Percentiles rank a stretch among this genome's conserved stretches.
phyloP scores from a whole-genome alignment of 192 early-diverging fungal species.

The Dissophora globulifera region DNA sequence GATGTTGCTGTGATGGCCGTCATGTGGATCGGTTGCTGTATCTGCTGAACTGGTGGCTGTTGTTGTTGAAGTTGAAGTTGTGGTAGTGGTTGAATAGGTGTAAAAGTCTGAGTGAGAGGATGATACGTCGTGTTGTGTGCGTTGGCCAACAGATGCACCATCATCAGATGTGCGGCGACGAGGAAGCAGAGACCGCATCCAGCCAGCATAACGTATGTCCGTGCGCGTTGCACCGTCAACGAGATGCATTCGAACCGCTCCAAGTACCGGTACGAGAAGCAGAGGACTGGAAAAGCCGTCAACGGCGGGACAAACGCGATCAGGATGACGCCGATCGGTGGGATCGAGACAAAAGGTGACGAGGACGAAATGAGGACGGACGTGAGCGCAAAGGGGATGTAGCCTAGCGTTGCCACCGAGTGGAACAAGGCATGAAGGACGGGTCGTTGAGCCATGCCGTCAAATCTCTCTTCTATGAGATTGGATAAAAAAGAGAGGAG shows the following conservation, averaged over 20 bases:
- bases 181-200: slow-evolving; percentile 36
- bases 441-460: slow-evolving; percentile 16
- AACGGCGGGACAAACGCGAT: slow-evolving; percentile 42
- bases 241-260: slow-evolving; percentile 34
- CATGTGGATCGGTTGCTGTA: too few species aligned
- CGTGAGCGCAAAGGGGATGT: slow-evolving; percentile 41
- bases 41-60: background rate
- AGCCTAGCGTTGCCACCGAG: slow-evolving; percentile 40
- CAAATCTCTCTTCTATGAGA: background rate
- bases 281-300: slow-evolving; percentile 17
- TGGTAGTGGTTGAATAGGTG: background rate
- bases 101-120: too few species aligned
- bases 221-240: slow-evolving; percentile 26
- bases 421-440: slow-evolving; percentile 45
- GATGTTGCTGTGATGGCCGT: too few species aligned
- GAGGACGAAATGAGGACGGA: slow-evolving; percentile 37
- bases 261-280: slow-evolving; percentile 39
- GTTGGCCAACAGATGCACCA: slow-evolving; percentile 27
- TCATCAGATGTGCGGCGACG: slow-evolving; percentile 28
- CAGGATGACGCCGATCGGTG: slow-evolving; percentile 32
- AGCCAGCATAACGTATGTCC: slow-evolving; percentile 45
- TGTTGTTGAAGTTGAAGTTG: background rate
- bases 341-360: slow-evolving; percentile 29
- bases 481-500: background rate
- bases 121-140: slow-evolving; percentile 21